phyloP scores from a whole-genome alignment of 805 yeast genomes.

The Zygoascus bituminiphila region DNA sequence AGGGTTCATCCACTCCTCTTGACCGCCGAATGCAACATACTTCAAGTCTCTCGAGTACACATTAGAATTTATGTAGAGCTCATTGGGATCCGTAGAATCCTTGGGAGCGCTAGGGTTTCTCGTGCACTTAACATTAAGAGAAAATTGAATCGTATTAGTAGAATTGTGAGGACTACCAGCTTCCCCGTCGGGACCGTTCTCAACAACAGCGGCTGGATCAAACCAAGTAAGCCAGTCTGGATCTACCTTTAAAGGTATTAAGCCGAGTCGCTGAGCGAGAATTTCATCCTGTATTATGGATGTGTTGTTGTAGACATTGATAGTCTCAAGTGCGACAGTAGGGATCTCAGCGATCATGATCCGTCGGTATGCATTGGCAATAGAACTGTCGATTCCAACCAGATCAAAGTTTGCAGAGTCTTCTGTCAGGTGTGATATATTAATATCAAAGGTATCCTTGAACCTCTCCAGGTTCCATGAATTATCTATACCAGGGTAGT shows the following conservation, averaged over 20 bases:
- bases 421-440: conserved; percentile 54
- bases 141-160: conserved; percentile 79
- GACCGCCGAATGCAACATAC: conserved; percentile 89
- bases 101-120: conserved; percentile 77
- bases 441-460: conserved; percentile 56
- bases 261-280: conserved; percentile 88
- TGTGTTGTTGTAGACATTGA: conserved; percentile 86
- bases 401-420: conserved; percentile 74
- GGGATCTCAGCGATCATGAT: conserved; percentile 97
- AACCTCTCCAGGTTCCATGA: conserved; percentile 83
- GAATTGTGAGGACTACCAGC: conserved; percentile 48
- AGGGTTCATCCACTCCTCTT: conserved; percentile 51
- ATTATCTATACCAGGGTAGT: conserved; percentile 50
- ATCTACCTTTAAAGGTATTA: conserved; percentile 81
- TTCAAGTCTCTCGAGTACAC: conserved; percentile 85
- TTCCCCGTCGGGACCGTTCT: conserved; percentile 14
- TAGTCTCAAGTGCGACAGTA: conserved; percentile 87
- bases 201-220: conserved; percentile 18
- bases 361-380: conserved; percentile 94
- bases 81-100: conserved; percentile 71
- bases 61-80: conserved; percentile 71
- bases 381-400: conserved; percentile 77
- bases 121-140: conserved; percentile 75
- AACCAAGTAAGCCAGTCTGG: conserved; percentile 87
- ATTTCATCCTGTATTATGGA: conserved; percentile 97